Base-by-base conservation (phyloP, 179 eudicot genomes). In the Nepenthes alata region DNA sequence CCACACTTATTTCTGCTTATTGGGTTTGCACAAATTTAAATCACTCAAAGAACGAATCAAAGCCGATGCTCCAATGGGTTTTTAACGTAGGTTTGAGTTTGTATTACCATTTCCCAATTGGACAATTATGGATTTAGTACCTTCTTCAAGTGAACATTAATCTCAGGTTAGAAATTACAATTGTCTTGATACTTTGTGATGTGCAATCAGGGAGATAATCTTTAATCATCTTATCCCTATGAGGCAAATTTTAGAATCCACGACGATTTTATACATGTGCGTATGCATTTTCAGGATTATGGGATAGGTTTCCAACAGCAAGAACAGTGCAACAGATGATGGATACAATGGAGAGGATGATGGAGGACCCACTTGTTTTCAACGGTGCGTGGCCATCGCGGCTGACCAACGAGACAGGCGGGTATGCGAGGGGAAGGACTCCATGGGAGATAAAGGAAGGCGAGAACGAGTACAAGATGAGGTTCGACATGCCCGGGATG, bases 401-500 rank as follows among this genome's bases (percentile, higher is more conserved):
- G 11, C 14, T 53, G 0, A 15, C 72, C 0, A 35, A 44, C 2
- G 72, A 70, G 8, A 70, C 52, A 3, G 67, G 61, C 0, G 75
- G 77, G 10, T 81, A 80, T 64, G 66, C 67, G 53, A 53, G 86
- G 53, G 87, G 89, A 51, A 72, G 96, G 47, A 78, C 94, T 0
- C 94, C 96, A 8, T 88, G 96, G 96, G 94, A 82, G 70, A 86
- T 86, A 34, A 86, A 82, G 62, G 96, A 88, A 71, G 68, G 67
- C 1, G 76, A 86, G 10, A 45, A n/a, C 0, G 93, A 76, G 2
- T 86, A 78, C 77, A 89, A 77, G 69, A 63, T 89, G 83, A 72
- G 96, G 61, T 86, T 85, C 25, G 96, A 89, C 77, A 77, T 89
- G 86, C 94, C 90, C 0, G 96, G 96, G 0, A 84, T 89, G 94